These are phyloP conservation scores for Macroventuria anomochaeta DNA, from an alignment of 2,329 filamentous ascomycete species.

Conservation along the genomic window DNA sequence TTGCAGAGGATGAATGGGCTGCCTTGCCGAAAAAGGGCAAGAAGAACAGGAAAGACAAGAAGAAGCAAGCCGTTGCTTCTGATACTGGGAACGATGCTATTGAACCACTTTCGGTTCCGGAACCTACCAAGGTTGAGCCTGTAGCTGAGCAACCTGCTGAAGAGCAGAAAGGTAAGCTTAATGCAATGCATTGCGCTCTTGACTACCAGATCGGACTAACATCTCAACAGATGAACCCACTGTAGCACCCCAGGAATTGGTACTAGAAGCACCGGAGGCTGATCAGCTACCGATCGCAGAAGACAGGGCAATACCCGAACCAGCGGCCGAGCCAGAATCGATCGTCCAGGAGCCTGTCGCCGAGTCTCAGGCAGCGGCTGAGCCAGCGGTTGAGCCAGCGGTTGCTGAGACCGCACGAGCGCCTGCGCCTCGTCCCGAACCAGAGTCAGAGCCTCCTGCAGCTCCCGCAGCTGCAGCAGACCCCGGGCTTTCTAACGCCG, in stretches of 20 bases:
- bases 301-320: conserved; percentile 7
- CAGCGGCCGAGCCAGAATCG: conserved; percentile 14
- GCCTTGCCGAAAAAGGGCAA: conserved; percentile 9
- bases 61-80: conserved; percentile 4
- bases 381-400: conserved; percentile 19
- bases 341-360: conserved; percentile 15
- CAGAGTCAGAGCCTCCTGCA: conserved; percentile 18
- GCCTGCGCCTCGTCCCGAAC: conserved; percentile 17
- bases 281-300: conserved; percentile 6
- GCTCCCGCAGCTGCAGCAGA: conserved; percentile 16
- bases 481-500: conserved; percentile 13
- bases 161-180: conserved; percentile 5
- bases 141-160: conserved; percentile 3
- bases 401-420: conserved; percentile 15
- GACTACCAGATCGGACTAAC: conserved; percentile 1
- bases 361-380: conserved; percentile 8
- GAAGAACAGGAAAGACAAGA: conserved; percentile 16
- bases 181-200: background rate
- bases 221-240: conserved; percentile 2
- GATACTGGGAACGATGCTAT: background rate
- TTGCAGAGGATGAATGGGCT: conserved; percentile 6
- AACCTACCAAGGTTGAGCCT: background rate
- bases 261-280: conserved; percentile 9
- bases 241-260: conserved; percentile 9
- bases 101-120: background rate